phyloP scores from a whole-genome alignment of 2,329 filamentous ascomycete species.

The Emydomyces testavorans region DNA sequence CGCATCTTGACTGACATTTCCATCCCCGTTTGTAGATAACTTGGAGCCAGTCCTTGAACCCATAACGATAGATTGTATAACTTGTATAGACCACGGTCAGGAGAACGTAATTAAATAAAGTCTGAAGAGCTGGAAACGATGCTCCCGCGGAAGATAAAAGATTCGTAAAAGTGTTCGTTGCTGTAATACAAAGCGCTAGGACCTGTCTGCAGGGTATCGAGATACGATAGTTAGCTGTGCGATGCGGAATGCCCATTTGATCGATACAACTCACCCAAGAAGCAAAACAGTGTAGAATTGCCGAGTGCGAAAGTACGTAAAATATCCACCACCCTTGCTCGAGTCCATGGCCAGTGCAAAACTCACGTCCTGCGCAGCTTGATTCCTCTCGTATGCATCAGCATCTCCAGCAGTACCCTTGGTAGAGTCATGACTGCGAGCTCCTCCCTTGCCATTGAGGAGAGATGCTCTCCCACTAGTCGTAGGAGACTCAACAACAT shows the following conservation, averaged over 20 bases:
- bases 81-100: constrained; percentile 71
- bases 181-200: constrained; percentile 79
- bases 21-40: constrained; percentile 63
- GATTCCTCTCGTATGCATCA: neutral
- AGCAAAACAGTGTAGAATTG: constrained; percentile 80
- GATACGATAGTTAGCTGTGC: neutral
- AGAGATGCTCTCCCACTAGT: neutral
- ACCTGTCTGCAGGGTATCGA: constrained; percentile 46
- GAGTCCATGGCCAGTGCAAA: constrained; percentile 29
- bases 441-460: neutral
- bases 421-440: neutral
- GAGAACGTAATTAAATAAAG: constrained; percentile 85
- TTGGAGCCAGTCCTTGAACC: constrained; percentile 55
- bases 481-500: neutral
- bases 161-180: constrained; percentile 78
- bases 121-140: constrained; percentile 89
- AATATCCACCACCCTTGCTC: constrained; percentile 40
- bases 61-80: constrained; percentile 68
- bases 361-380: neutral
- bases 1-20: constrained; percentile 49
- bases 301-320: constrained; percentile 64
- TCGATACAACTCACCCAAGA: constrained; percentile 48
- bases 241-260: constrained; percentile 2
- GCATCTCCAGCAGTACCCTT: no score
- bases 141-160: constrained; percentile 58